A percentile compares a stretch with the other conserved stretches of the same genome.
These are phyloP conservation scores for Aquilaria yunnanensis DNA, from an alignment of 345 rosid genomes.

Conservation along the genomic window DNA sequence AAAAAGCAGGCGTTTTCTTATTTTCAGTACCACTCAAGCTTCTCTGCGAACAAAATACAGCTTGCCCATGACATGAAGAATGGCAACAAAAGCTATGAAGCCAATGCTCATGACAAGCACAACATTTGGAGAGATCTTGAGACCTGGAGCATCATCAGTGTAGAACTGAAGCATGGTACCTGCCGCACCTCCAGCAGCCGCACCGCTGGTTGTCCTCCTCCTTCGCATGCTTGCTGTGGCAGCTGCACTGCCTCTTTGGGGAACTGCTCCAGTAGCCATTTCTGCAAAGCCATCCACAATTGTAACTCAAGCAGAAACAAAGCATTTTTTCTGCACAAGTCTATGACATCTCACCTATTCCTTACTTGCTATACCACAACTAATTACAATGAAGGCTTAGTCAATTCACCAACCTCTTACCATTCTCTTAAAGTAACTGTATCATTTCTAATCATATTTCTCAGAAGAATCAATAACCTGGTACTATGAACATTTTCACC, in stretches of 20 bases:
- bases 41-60: conserved; percentile 9
- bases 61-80: conserved; percentile 14
- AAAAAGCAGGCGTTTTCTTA: too few species aligned
- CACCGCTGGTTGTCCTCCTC: conserved; percentile 5
- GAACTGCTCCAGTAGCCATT: conserved; percentile 12
- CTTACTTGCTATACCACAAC: too few species aligned
- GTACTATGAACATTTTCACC: too few species aligned
- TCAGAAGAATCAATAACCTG: too few species aligned
- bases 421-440: too few species aligned
- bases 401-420: too few species aligned
- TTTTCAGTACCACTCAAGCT: not conserved
- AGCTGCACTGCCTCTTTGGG: conserved; percentile 14
- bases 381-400: too few species aligned
- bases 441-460: too few species aligned
- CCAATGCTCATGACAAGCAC: conserved; percentile 15
- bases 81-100: conserved; percentile 15
- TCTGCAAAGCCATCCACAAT: conserved; percentile 1
- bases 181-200: conserved; percentile 7
- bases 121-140: conserved; percentile 14
- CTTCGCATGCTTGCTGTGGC: conserved; percentile 10
- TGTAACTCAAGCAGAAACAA: too few species aligned
- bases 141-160: conserved; percentile 14
- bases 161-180: conserved; percentile 14
- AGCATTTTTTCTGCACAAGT: too few species aligned
- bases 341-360: too few species aligned